phyloP scores from a whole-genome alignment of 2,329 filamentous ascomycete species.

The Endoconidiophora laricicola region DNA sequence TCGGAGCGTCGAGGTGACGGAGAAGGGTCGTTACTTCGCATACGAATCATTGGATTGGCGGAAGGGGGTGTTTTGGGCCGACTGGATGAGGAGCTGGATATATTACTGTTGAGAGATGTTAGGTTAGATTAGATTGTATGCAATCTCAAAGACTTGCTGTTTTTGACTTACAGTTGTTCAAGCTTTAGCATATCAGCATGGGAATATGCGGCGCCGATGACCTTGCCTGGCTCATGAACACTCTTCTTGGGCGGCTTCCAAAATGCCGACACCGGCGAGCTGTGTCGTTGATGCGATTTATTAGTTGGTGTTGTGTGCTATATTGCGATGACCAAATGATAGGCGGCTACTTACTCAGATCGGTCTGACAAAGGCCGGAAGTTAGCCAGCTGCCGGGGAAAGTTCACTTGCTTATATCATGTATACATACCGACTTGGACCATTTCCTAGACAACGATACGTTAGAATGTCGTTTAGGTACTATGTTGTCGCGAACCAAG shows the following conservation, averaged over 20 bases:
- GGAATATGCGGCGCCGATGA: conserved; percentile 89
- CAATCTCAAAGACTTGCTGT: background rate
- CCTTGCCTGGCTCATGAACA: conserved; percentile 47
- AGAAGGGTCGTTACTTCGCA: conserved; percentile 35
- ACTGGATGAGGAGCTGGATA: conserved; percentile 20
- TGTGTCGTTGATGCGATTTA: conserved; percentile 24
- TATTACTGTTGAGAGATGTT: conserved; percentile 3
- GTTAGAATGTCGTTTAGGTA: background rate
- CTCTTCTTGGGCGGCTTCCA: conserved; percentile 50
- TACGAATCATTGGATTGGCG: conserved; percentile 25
- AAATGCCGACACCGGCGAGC: conserved; percentile 66
- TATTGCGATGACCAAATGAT: background rate
- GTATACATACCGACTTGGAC: conserved; percentile 81
- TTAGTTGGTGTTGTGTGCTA: conserved; percentile 17
- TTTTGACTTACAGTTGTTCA: conserved; percentile 48
- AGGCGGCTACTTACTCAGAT: conserved; percentile 38
- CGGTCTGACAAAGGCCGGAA: conserved; percentile 29
- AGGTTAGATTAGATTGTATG: background rate
- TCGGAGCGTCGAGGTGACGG: conserved; percentile 37
- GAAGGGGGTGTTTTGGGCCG: conserved; percentile 60
- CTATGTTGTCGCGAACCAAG: no score
- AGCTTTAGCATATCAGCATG: conserved; percentile 90
- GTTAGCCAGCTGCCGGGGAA: background rate
- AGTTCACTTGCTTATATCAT: background rate
- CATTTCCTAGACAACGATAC: conserved; percentile 57